These are phyloP conservation scores for Quercus aquifolioides DNA, from an alignment of 306 rosid species.

Conservation along the genomic window DNA sequence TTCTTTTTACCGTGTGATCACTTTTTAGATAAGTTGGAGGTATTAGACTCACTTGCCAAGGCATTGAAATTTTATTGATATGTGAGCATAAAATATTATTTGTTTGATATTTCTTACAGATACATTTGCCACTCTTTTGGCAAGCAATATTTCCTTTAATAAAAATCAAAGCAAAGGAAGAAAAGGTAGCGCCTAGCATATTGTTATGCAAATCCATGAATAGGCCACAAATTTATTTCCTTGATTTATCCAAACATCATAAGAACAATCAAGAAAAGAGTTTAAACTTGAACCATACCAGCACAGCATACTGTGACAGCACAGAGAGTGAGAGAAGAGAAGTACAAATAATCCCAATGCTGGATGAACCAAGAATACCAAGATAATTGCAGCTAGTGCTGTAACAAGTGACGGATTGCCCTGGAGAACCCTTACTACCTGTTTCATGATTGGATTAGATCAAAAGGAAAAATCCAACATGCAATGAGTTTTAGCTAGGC, in stretches of 20 bases:
- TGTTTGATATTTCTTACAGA: not conserved
- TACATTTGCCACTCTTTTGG: not conserved
- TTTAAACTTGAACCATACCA: conserved; percentile 50
- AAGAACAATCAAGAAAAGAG: conserved; percentile 1
- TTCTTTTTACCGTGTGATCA: not conserved
- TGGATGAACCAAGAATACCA: conserved; percentile 85
- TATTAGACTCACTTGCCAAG: not conserved
- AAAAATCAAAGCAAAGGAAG: no score
- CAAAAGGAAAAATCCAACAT: conserved; percentile 25
- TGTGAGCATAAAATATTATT: not conserved
- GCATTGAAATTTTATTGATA: not conserved
- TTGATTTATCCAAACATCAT: not conserved
- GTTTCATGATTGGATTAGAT: conserved; percentile 23
- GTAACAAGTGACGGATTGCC: conserved; percentile 59
- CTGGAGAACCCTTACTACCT: conserved; percentile 71
- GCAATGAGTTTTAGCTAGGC: no score
- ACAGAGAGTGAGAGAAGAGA: conserved; percentile 62
- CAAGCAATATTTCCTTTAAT: not conserved
- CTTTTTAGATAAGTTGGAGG: not conserved
- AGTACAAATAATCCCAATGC: conserved; percentile 70
- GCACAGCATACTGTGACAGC: conserved; percentile 87
- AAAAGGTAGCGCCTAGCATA: not conserved
- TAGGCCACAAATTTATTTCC: not conserved
- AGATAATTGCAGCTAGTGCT: conserved; percentile 57
- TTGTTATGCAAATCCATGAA: not conserved